These are phyloP conservation scores for Radiomyces spectabilis DNA, from an alignment of 192 early-diverging fungal species.

Conservation along the genomic window DNA sequence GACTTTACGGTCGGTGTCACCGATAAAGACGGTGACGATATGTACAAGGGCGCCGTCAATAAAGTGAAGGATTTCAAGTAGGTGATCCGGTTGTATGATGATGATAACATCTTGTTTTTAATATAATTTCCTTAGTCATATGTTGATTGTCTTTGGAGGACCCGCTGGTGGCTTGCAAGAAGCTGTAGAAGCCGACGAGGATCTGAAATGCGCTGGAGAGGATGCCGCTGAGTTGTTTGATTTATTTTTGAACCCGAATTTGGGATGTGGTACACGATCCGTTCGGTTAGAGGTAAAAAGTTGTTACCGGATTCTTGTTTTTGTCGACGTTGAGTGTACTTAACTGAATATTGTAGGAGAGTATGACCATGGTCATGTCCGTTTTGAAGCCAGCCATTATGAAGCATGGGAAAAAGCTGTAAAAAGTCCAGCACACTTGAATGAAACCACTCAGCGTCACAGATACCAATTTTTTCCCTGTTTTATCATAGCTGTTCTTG, in stretches of 20 bases:
- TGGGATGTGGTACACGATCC: conserved; percentile 47
- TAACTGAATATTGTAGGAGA: conserved; percentile 3
- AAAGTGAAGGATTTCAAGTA: conserved; percentile 18
- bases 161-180: conserved; percentile 51
- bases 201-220: conserved; percentile 41
- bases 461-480: too few species aligned
- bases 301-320: background rate
- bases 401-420: too few species aligned
- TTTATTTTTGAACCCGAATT: conserved; percentile 48
- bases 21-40: conserved; percentile 27
- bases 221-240: conserved; percentile 58
- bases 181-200: conserved; percentile 55
- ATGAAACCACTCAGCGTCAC: too few species aligned
- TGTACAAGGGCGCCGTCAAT: conserved; percentile 4
- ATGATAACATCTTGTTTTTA: background rate
- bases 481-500: too few species aligned
- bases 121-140: conserved; percentile 27
- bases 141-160: conserved; percentile 63
- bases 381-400: conserved; percentile 11
- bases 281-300: conserved; percentile 48
- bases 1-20: conserved; percentile 59
- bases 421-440: too few species aligned
- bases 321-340: background rate
- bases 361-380: conserved; percentile 7
- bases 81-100: background rate